Conservation (phyloP, 1,284 basidiomycete species). For the Marasmius sp. region DNA sequence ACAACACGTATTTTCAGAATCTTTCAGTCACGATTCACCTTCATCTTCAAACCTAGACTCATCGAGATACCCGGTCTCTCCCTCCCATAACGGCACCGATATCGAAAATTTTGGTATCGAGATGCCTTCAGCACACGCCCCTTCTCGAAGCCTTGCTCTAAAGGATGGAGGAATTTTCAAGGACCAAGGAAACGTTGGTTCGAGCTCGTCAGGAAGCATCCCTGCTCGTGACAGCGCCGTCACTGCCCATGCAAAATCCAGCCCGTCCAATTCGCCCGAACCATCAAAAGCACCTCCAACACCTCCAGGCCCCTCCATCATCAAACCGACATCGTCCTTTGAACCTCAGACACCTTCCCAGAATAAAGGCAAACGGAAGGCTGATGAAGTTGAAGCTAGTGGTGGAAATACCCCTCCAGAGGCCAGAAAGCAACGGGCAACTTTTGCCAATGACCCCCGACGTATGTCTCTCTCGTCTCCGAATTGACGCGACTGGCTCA, state of each 20-base stretch:
- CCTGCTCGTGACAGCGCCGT: background rate
- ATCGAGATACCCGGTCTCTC: background rate
- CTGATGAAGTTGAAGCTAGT: slow-evolving; percentile 43
- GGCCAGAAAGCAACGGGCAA: slow-evolving; percentile 36
- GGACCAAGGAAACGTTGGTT: background rate
- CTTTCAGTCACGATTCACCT: background rate
- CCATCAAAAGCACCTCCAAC: background rate
- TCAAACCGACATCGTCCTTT: background rate
- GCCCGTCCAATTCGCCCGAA: no score
- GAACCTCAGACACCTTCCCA: background rate
- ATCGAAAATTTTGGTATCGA: background rate
- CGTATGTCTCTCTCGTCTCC: slow-evolving; percentile 30
- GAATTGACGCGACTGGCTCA: slow-evolving; percentile 3
- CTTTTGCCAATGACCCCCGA: slow-evolving; percentile 45
- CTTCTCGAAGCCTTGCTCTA: background rate
- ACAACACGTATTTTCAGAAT: background rate
- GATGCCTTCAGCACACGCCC: background rate
- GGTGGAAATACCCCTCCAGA: slow-evolving; percentile 40
- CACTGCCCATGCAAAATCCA: background rate
- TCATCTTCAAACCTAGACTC: background rate
- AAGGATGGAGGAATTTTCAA: background rate
- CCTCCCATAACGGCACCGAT: background rate
- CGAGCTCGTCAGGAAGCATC: background rate
- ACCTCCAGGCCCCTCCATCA: background rate
- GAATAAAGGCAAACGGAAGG: slow-evolving; percentile 44